Percentiles rank a stretch among this genome's conserved stretches.
phyloP scores from a whole-genome alignment of 2,329 filamentous ascomycete genomes.

The Fusarium sp. region DNA sequence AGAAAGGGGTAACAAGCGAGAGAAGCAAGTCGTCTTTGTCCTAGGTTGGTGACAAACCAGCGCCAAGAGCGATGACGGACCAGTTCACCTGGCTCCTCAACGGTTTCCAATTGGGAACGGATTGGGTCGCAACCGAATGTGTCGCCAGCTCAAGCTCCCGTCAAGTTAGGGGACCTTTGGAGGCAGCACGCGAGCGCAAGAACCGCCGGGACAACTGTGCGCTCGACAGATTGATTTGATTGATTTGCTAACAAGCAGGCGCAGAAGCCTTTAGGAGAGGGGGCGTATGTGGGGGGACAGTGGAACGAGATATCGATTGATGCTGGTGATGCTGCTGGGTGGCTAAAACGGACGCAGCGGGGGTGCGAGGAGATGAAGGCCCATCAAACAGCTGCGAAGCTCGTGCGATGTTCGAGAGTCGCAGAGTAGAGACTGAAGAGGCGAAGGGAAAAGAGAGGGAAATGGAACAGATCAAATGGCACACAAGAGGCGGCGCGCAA shows the following conservation, averaged over 20 bases:
- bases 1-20: constrained; percentile 20
- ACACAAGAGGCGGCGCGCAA: constrained; percentile 28
- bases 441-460: constrained; percentile 4
- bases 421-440: constrained; percentile 8
- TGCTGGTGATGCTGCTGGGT: constrained; percentile 38
- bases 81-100: constrained; percentile 32
- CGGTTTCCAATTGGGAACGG: constrained; percentile 42
- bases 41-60: constrained; percentile 26
- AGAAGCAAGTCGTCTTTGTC: constrained; percentile 23
- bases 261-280: constrained; percentile 25
- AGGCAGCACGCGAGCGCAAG: constrained; percentile 17
- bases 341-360: constrained; percentile 26
- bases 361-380: constrained; percentile 29
- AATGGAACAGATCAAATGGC: too few relatives aligned
- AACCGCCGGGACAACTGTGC: constrained; percentile 31
- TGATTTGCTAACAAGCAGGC: constrained; percentile 37
- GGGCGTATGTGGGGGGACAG: constrained; percentile 41
- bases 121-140: constrained; percentile 41
- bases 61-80: constrained; percentile 23
- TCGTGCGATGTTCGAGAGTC: constrained; percentile 28
- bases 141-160: constrained; percentile 13
- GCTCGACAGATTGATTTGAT: constrained; percentile 27
- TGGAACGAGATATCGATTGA: constrained; percentile 51
- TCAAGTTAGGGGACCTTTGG: constrained; percentile 26
- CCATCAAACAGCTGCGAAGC: constrained; percentile 26